Conservation (phyloP, 306 rosid genomes). For the Vigna nakashimae region DNA sequence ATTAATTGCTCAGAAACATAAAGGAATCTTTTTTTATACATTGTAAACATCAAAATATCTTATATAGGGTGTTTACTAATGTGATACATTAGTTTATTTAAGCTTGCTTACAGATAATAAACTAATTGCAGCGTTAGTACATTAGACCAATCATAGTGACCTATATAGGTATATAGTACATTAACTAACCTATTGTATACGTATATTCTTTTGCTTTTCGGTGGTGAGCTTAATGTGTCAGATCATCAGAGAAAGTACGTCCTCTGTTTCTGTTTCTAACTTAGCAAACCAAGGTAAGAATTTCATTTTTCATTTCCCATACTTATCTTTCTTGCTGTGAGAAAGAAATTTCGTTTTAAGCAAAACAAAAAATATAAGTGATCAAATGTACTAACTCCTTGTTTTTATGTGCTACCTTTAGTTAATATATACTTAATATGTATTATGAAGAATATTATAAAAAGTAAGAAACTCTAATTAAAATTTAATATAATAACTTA, state of each 20-base stretch:
- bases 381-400: too few species aligned
- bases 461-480: too few species aligned
- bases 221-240: background rate
- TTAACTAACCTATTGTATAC: background rate
- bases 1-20: constrained; percentile 37
- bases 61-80: background rate
- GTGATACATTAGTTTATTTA: background rate
- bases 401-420: too few species aligned
- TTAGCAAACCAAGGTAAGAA: too few species aligned
- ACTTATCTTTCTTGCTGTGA: background rate
- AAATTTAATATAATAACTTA: too few species aligned
- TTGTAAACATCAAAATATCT: constrained; percentile 40
- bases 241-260: background rate
- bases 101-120: background rate
- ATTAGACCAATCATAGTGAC: constrained; percentile 4
- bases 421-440: too few species aligned
- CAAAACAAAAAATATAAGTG: too few species aligned
- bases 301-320: background rate
- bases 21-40: constrained; percentile 30
- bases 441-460: too few species aligned
- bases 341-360: too few species aligned
- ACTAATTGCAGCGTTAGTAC: background rate
- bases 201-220: background rate
- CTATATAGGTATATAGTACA: background rate
- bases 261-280: too few species aligned